Evolutionary conservation across 495 filamentous ascomycete species (phyloP), one percentile per base, ranked within the genome.

Genomic region (Talaromyces adpressus): DNA sequence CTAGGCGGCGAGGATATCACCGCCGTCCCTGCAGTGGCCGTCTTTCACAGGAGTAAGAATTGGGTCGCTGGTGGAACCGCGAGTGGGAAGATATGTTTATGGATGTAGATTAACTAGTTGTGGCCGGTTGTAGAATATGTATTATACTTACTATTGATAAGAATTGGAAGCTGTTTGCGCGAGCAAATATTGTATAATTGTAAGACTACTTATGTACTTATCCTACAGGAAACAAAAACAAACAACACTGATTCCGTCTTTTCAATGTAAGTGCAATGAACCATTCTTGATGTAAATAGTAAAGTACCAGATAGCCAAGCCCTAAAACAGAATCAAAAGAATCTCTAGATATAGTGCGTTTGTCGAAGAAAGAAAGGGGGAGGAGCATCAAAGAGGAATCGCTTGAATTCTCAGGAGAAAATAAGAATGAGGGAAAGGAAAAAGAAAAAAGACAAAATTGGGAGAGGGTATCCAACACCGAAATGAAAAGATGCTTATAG

Each of bases 21-120:
- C 12, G 93, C 94, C 22, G 95, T 98, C 8, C 94, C 94, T 20
- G 91, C 95, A 1, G 94, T 95, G 2, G 90, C 92, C 2, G 87
- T 90, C 57, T 96, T 97, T 65, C 94, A 98, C 71, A 89, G 90
- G 2, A 89, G 83, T 6, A 80, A 84, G 75, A 88, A 97, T 68
- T 98, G 94, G 94, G 86, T 98, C 51, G 93, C 89, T 3, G 93
- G 89, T 20, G 94, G 93, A 1, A 98, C 89, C 12, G 91, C 89
- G 3, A 97, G 92, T 71, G 94, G 94, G 16, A 98, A 98, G 74
- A 69, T 98, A 30, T 92, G 87, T 72, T 73, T 98, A 34, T 98
- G 93, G 91, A 88, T 87, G 87, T 97, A 77, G 27, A 20, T 27
- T 27, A 27, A 27, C 11, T 20, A 9, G n/a, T 49, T 49, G 5